Percentiles rank a stretch among this genome's conserved stretches.
These are phyloP conservation scores for Coix lacrymajobi DNA, from an alignment of 176 grass and related monocot genomes.

Conservation along the genomic window DNA sequence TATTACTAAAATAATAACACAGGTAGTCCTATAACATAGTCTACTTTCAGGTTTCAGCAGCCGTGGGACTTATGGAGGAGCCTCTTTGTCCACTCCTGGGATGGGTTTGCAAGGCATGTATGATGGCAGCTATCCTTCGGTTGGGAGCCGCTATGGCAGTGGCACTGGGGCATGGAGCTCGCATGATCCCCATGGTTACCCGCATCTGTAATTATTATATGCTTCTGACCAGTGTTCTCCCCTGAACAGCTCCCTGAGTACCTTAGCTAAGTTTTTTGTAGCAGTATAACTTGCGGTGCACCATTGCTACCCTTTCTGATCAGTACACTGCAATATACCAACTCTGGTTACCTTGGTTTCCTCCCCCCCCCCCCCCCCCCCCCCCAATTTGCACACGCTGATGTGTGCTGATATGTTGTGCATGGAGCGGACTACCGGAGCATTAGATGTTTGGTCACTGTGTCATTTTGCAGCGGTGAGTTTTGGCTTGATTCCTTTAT, in stretches of 20 bases:
- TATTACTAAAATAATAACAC: not conserved
- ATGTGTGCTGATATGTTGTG: too few relatives aligned
- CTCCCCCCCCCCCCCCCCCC: too few relatives aligned
- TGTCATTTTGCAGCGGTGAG: too few relatives aligned
- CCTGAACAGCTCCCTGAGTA: not conserved
- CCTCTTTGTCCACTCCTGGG: constrained; percentile 20
- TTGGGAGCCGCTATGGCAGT: constrained; percentile 32
- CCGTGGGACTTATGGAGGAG: constrained; percentile 42
- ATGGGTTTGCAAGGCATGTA: constrained; percentile 39
- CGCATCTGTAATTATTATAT: constrained; percentile 1
- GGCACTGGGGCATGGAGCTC: constrained; percentile 37
- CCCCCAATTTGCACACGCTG: too few relatives aligned
- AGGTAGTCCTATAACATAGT: constrained; percentile 2
- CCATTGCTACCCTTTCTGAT: not conserved
- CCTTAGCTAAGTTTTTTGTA: not conserved
- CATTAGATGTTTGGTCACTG: not conserved
- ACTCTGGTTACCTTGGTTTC: not conserved
- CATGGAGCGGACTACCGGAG: not conserved
- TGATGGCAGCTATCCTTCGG: constrained; percentile 31
- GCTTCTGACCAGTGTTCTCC: not conserved
- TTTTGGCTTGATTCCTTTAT: too few relatives aligned
- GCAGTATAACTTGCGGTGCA: not conserved
- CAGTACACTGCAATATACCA: not conserved
- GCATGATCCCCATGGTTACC: constrained; percentile 30
- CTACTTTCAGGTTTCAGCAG: constrained; percentile 40